A percentile compares a stretch with the other conserved stretches of the same genome.
Conservation (phyloP, 169 alveolate species). For the Plasmodium cynomolgi region DNA sequence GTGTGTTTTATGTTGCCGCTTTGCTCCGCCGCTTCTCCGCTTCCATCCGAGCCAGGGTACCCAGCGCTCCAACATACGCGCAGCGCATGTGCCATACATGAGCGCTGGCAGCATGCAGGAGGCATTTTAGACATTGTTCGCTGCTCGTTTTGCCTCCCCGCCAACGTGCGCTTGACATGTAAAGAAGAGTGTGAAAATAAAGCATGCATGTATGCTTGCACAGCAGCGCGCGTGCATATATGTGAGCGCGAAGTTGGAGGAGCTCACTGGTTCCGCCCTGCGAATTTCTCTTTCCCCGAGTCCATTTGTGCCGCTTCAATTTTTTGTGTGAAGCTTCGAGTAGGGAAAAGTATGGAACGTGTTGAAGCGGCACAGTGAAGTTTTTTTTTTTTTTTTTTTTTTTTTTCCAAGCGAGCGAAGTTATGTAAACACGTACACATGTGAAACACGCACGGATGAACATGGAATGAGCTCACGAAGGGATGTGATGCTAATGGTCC, state of each 20-base stretch:
- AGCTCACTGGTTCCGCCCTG: not conserved
- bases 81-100: not conserved
- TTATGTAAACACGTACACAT: not conserved
- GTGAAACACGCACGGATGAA: not conserved
- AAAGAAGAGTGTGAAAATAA: not conserved
- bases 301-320: slow-evolving; percentile 1
- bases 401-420: not conserved
- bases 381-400: slow-evolving; percentile 9
- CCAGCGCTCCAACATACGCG: not conserved
- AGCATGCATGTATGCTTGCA: not conserved
- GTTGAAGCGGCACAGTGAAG: slow-evolving; percentile 1
- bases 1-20: not conserved
- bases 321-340: not conserved
- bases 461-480: not conserved
- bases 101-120: not conserved
- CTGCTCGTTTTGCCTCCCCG: not conserved
- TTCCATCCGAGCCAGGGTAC: not conserved
- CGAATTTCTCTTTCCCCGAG: slow-evolving; percentile 12
- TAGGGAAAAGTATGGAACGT: not conserved
- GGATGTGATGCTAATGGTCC: not conserved
- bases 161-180: not conserved
- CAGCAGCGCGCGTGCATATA: not conserved
- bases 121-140: slow-evolving; percentile 30
- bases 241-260: not conserved
- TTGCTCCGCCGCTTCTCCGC: not conserved